Evolutionary conservation across 169 alveolate species (phyloP).

Genomic region (Plasmodium gallinaceum): DNA sequence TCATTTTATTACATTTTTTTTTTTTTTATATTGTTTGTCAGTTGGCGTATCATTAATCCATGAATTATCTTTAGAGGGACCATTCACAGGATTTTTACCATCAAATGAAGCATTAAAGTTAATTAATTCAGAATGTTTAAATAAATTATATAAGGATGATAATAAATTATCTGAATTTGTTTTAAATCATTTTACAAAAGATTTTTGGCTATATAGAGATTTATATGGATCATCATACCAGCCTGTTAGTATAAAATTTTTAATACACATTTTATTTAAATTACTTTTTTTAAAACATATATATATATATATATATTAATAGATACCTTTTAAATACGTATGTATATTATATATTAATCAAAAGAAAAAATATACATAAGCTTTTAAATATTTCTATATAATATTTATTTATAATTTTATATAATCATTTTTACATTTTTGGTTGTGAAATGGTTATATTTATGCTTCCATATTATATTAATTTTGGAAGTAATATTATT

Average conservation of each 20-base stretch:
- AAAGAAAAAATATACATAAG: not conserved
- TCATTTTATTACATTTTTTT: constrained; percentile 10
- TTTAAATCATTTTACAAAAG: constrained; percentile 81
- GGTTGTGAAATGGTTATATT: too few species aligned
- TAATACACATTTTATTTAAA: not conserved
- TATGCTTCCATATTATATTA: too few species aligned
- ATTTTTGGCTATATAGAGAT: constrained; percentile 85
- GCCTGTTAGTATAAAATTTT: constrained; percentile 65
- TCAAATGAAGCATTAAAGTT: constrained; percentile 78
- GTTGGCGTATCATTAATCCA: constrained; percentile 82
- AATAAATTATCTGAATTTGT: constrained; percentile 80
- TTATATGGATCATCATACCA: constrained; percentile 84
- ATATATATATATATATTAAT: not conserved
- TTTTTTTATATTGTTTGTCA: not conserved
- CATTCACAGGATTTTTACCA: constrained; percentile 87
- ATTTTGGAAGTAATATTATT: too few species aligned
- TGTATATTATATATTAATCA: not conserved
- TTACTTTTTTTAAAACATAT: not conserved
- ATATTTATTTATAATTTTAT: not conserved
- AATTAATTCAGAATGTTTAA: constrained; percentile 53
- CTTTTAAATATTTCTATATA: not conserved
- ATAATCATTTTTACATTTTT: too few species aligned
- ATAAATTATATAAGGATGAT: constrained; percentile 50
- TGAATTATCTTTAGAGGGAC: constrained; percentile 86
- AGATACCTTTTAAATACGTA: not conserved